Evolutionary conservation across 768 basidiomycete species (phyloP).

Genomic region (Tricholoma furcatifolium): DNA sequence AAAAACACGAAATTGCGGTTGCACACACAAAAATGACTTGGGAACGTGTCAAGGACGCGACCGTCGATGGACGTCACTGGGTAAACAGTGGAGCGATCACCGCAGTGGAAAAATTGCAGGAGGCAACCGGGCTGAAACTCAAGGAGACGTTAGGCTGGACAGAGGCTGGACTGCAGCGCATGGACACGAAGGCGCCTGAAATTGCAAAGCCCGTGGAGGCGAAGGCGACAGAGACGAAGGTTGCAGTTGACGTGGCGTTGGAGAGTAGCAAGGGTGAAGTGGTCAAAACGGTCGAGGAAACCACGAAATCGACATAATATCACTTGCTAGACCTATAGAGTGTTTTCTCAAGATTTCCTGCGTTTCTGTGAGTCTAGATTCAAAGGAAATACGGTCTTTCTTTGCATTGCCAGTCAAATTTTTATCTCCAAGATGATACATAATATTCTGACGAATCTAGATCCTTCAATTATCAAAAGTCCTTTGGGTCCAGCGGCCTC

Average conservation of each 20-base stretch:
- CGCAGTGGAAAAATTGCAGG: constrained; percentile 58
- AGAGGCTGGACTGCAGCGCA: constrained; percentile 13
- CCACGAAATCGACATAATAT: constrained; percentile 14
- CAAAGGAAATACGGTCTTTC: too few species aligned
- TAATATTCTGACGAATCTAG: background rate
- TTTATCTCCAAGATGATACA: too few species aligned
- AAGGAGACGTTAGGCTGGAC: constrained; percentile 54
- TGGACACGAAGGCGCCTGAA: constrained; percentile 22
- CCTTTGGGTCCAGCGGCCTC: constrained; percentile 21
- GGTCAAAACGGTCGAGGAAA: constrained; percentile 12
- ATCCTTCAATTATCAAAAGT: constrained; percentile 19
- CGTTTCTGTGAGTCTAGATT: background rate
- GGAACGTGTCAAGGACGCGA: constrained; percentile 53
- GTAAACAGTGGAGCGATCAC: constrained; percentile 43
- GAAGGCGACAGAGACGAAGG: constrained; percentile 18
- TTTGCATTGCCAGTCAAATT: too few species aligned
- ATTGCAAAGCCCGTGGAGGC: constrained; percentile 26
- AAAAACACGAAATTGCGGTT: constrained; percentile 64
- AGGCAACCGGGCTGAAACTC: constrained; percentile 72
- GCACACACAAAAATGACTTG: constrained; percentile 61
- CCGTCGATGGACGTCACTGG: constrained; percentile 42
- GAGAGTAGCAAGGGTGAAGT: constrained; percentile 20
- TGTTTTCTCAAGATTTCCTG: background rate
- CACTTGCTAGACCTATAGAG: constrained; percentile 10
- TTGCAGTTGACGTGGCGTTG: constrained; percentile 20